phyloP scores from a whole-genome alignment of 345 rosid species.

The Trapa incisa region DNA sequence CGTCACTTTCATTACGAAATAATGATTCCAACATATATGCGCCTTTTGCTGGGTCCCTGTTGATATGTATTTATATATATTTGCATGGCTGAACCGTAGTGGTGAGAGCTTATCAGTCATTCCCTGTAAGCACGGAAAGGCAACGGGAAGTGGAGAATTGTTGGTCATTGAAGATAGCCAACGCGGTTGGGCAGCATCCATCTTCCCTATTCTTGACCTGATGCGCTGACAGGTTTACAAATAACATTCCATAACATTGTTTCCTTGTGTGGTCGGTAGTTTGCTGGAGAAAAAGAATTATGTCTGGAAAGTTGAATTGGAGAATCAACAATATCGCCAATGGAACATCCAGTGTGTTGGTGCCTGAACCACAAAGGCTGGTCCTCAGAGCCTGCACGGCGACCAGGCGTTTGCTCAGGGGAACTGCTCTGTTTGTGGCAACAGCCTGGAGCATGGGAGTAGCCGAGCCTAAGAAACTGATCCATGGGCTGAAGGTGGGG shows the following conservation, averaged over 20 bases:
- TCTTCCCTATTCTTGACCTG: too few species aligned
- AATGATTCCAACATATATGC: neutral
- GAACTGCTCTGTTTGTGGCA: constrained; percentile 15
- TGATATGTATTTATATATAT: neutral
- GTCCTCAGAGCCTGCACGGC: neutral
- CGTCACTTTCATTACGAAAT: neutral
- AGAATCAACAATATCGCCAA: neutral
- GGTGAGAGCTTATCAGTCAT: neutral
- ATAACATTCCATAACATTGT: neutral
- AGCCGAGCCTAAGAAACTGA: constrained; percentile 51
- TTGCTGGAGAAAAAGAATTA: neutral
- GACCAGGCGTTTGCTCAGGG: neutral
- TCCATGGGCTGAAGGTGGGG: constrained; percentile 62
- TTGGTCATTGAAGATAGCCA: too few species aligned
- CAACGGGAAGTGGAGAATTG: neutral
- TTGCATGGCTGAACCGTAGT: neutral
- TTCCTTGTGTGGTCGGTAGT: neutral
- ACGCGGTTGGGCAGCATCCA: too few species aligned
- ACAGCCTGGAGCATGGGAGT: constrained; percentile 50
- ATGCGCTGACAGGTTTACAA: too few species aligned
- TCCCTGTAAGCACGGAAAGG: neutral
- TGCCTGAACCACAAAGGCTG: neutral
- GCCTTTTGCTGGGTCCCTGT: neutral
- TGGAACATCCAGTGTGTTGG: neutral
- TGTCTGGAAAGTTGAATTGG: neutral